phyloP scores from a whole-genome alignment of 139 green algal species.

The Coelastrella sp. region DNA sequence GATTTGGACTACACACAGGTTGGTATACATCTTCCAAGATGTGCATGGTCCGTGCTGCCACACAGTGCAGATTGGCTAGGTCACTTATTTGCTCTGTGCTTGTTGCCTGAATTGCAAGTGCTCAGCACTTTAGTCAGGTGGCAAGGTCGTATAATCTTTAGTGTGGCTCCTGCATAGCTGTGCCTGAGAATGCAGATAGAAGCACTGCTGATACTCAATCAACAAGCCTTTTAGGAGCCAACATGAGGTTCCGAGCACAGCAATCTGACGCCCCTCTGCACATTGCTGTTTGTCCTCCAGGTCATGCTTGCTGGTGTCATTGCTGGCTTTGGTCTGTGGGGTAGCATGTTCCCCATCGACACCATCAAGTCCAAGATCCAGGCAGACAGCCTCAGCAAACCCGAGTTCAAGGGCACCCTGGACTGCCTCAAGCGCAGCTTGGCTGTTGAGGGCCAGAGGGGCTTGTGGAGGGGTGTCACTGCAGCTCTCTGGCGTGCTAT shows the following conservation, averaged over 20 bases:
- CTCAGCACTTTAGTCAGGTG: too few relatives aligned
- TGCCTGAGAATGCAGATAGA: too few relatives aligned
- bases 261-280: too few relatives aligned
- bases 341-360: slow-evolving; percentile 70
- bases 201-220: too few relatives aligned
- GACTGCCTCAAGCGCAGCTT: slow-evolving; percentile 53
- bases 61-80: too few relatives aligned
- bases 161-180: too few relatives aligned
- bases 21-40: not conserved
- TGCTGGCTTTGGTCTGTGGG: slow-evolving; percentile 67
- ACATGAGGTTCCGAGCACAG: too few relatives aligned
- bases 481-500: slow-evolving; percentile 63
- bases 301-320: slow-evolving; percentile 51
- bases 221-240: too few relatives aligned
- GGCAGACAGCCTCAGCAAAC: slow-evolving; percentile 58
- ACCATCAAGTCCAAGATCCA: slow-evolving; percentile 71
- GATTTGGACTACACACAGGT: slow-evolving; percentile 64
- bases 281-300: not conserved
- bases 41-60: too few relatives aligned
- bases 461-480: slow-evolving; percentile 62
- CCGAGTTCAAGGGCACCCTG: slow-evolving; percentile 56
- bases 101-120: too few relatives aligned
- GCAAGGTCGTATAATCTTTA: too few relatives aligned
- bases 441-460: slow-evolving; percentile 51
- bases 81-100: too few relatives aligned